Evolutionary conservation across 305 asterid genomes (phyloP), one percentile per base, ranked within the genome.

Genomic region (Nicotiana rustica): DNA sequence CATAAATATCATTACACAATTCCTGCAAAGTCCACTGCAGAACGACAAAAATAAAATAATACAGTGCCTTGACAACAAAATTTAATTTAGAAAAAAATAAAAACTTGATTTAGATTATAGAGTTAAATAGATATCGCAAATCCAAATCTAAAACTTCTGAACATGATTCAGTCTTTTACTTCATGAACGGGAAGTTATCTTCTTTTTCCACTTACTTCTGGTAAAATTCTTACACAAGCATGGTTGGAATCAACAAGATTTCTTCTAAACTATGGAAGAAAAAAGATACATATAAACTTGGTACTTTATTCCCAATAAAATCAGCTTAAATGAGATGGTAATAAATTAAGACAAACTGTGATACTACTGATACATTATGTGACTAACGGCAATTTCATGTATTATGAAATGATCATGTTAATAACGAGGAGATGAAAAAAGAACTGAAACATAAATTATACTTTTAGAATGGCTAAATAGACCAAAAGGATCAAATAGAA

Each of bases 41-140:
- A 36, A 36, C 5, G 29, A 35, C 29, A 25, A 25, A 17, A 67
- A 67, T 14, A 9, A 12, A 6, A 35, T 35, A 35, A 13, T 67
- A 67, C 52, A 67, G 52, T 67, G 52, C 75, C 75, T 67, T 35
- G 75, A 35, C 49, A 3, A 67, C 81, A 77, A 31, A 77, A 35
- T 59, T 31, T 35, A 64, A 78, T 35, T 36, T 36, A 5, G 1
- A 41, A 35, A 17, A 78, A 59, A 59, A 78, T 14, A 35, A 78
- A 44, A 35, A 78, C 49, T 18, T 57, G 49, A 57, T 19, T 77
- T 4, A 67, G 73, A 67, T 67, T 67, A 17, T 67, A 67, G 47
- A 67, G 18, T 67, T 67, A 17, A 8, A 18, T 67, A 35, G 44
- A 67, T 67, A 17, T 35, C 55, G 35, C 76, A 67, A 35, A 67